A percentile compares a stretch with the other conserved stretches of the same genome.
Conservation (phyloP, 192 early-diverging fungal genomes). For the Backusella tuberculispora region DNA sequence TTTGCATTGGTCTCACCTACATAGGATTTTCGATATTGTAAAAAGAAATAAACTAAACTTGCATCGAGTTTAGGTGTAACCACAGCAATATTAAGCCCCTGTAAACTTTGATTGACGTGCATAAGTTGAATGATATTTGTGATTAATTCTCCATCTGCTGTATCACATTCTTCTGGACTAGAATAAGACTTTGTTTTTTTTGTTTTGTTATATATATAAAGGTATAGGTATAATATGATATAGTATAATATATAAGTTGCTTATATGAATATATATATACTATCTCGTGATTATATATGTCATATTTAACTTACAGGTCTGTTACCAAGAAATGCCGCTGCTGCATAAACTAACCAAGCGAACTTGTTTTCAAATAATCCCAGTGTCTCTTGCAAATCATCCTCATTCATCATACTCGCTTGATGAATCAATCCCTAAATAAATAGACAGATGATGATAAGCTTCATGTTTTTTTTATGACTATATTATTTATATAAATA, state of each 20-base stretch:
- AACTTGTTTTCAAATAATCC: constrained; percentile 64
- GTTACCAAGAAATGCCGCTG: constrained; percentile 66
- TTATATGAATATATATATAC: no score
- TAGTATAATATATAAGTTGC: no score
- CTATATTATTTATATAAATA: not conserved
- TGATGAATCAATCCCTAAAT: constrained; percentile 17
- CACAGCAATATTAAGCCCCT: constrained; percentile 49
- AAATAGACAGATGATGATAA: not conserved
- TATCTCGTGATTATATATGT: no score
- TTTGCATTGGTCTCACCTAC: constrained; percentile 62
- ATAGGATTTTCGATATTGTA: constrained; percentile 77
- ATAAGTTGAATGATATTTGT: constrained; percentile 70
- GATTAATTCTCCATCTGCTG: constrained; percentile 75
- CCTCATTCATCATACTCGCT: constrained; percentile 27
- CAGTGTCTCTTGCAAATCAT: constrained; percentile 49
- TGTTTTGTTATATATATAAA: not conserved
- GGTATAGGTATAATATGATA: not conserved
- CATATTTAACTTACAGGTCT: constrained; percentile 51
- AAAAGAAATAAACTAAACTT: constrained; percentile 78
- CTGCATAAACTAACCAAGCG: constrained; percentile 83
- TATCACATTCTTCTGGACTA: constrained; percentile 74
- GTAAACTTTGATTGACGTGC: constrained; percentile 63
- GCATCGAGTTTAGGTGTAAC: constrained; percentile 69
- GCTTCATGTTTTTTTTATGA: not conserved
- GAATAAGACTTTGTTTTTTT: constrained; percentile 53